A percentile compares a stretch with the other conserved stretches of the same genome.
These are phyloP conservation scores for Candida broadrunensis DNA, from an alignment of 805 yeast species.

Conservation along the genomic window DNA sequence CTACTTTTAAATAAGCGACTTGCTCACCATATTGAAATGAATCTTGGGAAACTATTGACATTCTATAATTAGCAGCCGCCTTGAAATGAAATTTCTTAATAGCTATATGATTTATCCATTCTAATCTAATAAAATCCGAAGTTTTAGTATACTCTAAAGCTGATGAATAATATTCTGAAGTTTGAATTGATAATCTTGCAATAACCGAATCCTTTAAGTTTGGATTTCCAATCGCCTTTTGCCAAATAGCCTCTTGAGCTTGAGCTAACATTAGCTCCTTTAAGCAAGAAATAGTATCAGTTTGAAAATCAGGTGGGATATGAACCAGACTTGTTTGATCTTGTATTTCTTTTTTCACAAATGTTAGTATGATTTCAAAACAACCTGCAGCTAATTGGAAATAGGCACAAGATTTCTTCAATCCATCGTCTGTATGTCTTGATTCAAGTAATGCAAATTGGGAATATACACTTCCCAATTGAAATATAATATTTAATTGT, in stretches of 20 bases:
- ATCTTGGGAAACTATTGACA: constrained; percentile 48
- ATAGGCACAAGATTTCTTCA: constrained; percentile 59
- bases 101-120: constrained; percentile 62
- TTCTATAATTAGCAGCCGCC: constrained; percentile 69
- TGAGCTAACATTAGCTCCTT: constrained; percentile 65
- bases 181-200: constrained; percentile 64
- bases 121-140: constrained; percentile 48
- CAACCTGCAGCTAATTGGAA: constrained; percentile 76
- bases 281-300: constrained; percentile 49
- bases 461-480: constrained; percentile 64
- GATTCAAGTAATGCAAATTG: constrained; percentile 49
- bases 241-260: constrained; percentile 87
- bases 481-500: constrained; percentile 59
- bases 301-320: constrained; percentile 46
- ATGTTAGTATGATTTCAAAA: constrained; percentile 29
- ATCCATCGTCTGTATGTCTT: constrained; percentile 46
- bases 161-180: constrained; percentile 50
- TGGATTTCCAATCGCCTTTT: constrained; percentile 50
- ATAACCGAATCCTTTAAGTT: constrained; percentile 57
- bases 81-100: constrained; percentile 64
- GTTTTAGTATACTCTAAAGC: constrained; percentile 39
- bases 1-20: constrained; percentile 53
- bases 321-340: background rate
- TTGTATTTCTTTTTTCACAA: constrained; percentile 1
- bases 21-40: constrained; percentile 66